phyloP scores from a whole-genome alignment of 768 basidiomycete genomes.

The Favolaschia claudopus region DNA sequence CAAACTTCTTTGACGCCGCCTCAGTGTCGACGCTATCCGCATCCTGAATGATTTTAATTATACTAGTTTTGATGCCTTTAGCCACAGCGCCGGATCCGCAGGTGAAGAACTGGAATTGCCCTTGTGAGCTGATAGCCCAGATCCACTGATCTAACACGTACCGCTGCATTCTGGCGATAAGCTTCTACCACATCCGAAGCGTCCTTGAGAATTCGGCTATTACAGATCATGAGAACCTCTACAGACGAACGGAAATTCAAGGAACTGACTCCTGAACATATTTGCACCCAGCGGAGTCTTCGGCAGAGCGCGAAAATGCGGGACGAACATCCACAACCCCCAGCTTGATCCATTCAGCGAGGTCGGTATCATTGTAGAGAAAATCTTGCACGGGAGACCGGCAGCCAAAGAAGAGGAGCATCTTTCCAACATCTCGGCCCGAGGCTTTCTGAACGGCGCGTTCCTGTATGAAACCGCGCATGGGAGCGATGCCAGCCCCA shows the following conservation, averaged over 20 bases:
- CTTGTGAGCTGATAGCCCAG: not conserved
- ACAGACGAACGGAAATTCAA: not conserved
- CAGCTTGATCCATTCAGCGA: slow-evolving; percentile 48
- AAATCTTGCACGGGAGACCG: slow-evolving; percentile 48
- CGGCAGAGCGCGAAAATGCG: not conserved
- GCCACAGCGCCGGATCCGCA: slow-evolving; percentile 51
- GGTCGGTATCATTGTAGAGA: slow-evolving; percentile 50
- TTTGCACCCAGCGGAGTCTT: not conserved
- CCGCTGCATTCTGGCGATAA: slow-evolving; percentile 44
- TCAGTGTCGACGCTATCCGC: slow-evolving; percentile 26
- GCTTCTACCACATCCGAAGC: slow-evolving; percentile 40
- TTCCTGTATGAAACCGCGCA: slow-evolving; percentile 59
- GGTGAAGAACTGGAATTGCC: slow-evolving; percentile 48
- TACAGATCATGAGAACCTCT: not conserved
- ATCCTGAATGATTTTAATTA: slow-evolving; percentile 44
- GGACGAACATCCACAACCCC: slow-evolving; percentile 42
- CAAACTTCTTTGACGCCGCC: slow-evolving; percentile 41
- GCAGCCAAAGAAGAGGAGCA: slow-evolving; percentile 57
- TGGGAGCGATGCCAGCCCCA: slow-evolving; percentile 55
- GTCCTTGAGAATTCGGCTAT: slow-evolving; percentile 10
- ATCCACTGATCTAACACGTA: slow-evolving; percentile 8
- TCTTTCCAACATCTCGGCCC: slow-evolving; percentile 48
- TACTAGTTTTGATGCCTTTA: slow-evolving; percentile 44
- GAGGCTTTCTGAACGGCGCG: slow-evolving; percentile 52
- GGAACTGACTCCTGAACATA: slow-evolving; percentile 10